Conservation (phyloP, 1,284 basidiomycete genomes). For the Melanopsichium pennsylvanicum region DNA sequence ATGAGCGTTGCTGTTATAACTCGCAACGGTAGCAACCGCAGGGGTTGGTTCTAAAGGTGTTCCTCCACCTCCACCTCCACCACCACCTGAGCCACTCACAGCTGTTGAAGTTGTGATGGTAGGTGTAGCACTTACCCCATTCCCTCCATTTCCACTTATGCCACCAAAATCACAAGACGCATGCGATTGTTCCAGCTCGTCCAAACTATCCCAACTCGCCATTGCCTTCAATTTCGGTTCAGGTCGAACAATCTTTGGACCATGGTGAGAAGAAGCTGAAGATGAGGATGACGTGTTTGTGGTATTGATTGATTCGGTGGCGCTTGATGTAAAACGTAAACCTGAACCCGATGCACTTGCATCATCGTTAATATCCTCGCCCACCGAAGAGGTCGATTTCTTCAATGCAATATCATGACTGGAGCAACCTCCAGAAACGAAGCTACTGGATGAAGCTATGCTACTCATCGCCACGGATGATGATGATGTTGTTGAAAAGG, state of each 20-base stretch:
- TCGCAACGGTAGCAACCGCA: slow-evolving; percentile 19
- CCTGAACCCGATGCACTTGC: too few species aligned
- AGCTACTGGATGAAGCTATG: slow-evolving; percentile 12
- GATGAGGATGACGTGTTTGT: too few species aligned
- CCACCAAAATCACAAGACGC: too few species aligned
- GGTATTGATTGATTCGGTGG: slow-evolving; percentile 1
- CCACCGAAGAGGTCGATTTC: slow-evolving; percentile 36
- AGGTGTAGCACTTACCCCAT: too few species aligned
- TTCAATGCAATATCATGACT: slow-evolving; percentile 29
- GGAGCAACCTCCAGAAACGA: slow-evolving; percentile 15
- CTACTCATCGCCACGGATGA: slow-evolving; percentile 23
- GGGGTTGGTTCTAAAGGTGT: slow-evolving; percentile 25
- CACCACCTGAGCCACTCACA: too few species aligned
- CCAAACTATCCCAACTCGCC: slow-evolving; percentile 39
- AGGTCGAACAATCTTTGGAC: slow-evolving; percentile 28
- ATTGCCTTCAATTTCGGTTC: slow-evolving; percentile 29
- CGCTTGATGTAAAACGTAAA: too few species aligned
- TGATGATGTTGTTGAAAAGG: too few species aligned
- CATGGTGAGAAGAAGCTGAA: too few species aligned
- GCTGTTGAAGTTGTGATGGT: neutral
- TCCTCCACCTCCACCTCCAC: neutral
- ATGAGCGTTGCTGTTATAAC: slow-evolving; percentile 23
- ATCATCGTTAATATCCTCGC: slow-evolving; percentile 5
- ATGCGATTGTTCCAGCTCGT: slow-evolving; percentile 33
- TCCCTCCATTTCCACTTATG: too few species aligned